Evolutionary conservation across 176 grass and related monocot species (phyloP).

Genomic region (Cenchrus fungigraminus): DNA sequence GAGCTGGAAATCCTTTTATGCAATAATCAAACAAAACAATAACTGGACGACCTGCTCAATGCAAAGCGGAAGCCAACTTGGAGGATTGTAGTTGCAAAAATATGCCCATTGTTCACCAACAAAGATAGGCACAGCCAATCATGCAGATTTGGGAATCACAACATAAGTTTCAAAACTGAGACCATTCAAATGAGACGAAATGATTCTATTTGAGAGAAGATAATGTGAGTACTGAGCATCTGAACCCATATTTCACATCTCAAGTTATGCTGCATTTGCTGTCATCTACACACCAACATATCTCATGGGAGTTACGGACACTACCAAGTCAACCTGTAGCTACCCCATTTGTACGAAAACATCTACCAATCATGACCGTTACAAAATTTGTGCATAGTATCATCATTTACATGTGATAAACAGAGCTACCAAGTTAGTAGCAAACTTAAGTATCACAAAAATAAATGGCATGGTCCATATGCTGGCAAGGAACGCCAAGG

Average conservation of each 20-base stretch:
- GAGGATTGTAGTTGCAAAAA: background rate
- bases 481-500: background rate
- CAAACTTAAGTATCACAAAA: background rate
- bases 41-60: no score
- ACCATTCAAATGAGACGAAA: background rate
- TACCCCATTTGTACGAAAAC: background rate
- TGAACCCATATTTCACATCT: background rate
- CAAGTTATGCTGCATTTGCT: background rate
- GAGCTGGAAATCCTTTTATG: background rate
- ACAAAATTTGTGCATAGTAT: background rate
- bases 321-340: background rate
- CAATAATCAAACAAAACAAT: background rate
- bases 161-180: background rate
- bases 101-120: background rate
- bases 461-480: background rate
- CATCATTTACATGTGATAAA: constrained; percentile 1
- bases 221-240: background rate
- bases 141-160: background rate
- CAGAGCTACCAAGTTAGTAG: background rate
- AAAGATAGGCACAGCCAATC: background rate
- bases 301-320: background rate
- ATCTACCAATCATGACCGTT: background rate
- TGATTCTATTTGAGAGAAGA: background rate
- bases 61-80: background rate
- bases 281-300: background rate